Evolutionary conservation across 1,284 basidiomycete genomes (phyloP), one percentile per base, ranked within the genome.

Genomic region (Mycosarcoma maydis): DNA sequence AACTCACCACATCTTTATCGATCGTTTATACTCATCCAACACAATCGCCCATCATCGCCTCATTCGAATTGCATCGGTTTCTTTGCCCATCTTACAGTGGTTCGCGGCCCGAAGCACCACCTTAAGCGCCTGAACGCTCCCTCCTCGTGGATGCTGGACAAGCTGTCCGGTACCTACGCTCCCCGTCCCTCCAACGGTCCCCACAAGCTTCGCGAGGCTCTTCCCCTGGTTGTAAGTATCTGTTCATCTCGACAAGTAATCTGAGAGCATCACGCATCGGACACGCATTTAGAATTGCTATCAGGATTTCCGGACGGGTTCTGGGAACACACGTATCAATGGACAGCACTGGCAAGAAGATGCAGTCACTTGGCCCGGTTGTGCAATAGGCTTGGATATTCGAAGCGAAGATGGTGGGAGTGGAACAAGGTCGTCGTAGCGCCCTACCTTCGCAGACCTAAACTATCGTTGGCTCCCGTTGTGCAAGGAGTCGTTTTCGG

Each of bases 61-160:
- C 39, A 8, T 46, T 37, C 36, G 23, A 27, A 48, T 48, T 37
- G 20, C 26, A 40, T 46, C 33, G 33, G n/a, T n/a, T n/a, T 34
- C n/a, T 13, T n/a, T 11, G 33, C 33, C 13, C 30, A 39, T 29
- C 32, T 50, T 22, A 32, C 68, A 75, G 72, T 77, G 79, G 79
- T 79, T 74, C 79, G 94, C 85, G 95, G 95, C 90, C 95, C 95
- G 78, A 95, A 93, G 90, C 98, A 98, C 87, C 95, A 98, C 85
- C 88, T 98, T 86, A 97, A 97, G 89, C 92, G 95, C 83, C 89
- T 98, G 76, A 89, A 90, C 79, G 96, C 96, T 78, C 96, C 96
- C 75, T 95, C 92, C 61, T 92, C 92, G 86, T 98, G 96, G 96
- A 96, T 98, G 93, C 88, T 98, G 78, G 94, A 98, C 88, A 98